These are phyloP conservation scores for Tetraselmis striata DNA, from an alignment of 139 green algal genomes.

Conservation along the genomic window DNA sequence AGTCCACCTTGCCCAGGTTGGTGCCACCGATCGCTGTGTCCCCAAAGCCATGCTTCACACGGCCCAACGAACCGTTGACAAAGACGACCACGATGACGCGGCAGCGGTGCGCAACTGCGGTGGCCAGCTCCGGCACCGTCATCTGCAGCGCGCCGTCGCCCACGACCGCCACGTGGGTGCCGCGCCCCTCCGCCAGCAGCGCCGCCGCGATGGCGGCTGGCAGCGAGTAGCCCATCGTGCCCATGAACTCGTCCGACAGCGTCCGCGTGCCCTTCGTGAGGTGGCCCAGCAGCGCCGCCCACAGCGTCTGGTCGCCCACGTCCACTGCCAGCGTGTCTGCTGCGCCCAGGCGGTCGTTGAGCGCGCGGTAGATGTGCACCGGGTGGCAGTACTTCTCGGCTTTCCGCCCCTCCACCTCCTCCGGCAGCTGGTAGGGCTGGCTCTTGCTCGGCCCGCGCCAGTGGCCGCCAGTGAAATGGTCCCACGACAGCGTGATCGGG, in stretches of 20 bases:
- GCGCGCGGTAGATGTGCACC: background rate
- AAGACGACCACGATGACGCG: background rate
- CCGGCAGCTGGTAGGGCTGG: too few relatives aligned
- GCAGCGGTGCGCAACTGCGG: background rate
- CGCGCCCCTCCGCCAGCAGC: background rate
- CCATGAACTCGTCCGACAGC: background rate
- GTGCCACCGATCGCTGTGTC: background rate
- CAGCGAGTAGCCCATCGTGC: slow-evolving; percentile 3
- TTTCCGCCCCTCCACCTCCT: background rate
- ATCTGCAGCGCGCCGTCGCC: slow-evolving; percentile 5
- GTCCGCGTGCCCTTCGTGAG: background rate
- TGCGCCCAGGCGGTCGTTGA: background rate
- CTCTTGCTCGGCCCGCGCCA: background rate
- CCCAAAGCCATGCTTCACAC: background rate
- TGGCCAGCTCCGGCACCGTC: background rate
- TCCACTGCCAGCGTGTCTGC: background rate
- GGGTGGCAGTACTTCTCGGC: background rate
- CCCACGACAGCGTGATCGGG: background rate
- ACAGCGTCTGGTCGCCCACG: slow-evolving; percentile 1
- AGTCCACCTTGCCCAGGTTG: background rate
- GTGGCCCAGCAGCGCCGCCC: background rate
- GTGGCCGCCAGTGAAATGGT: background rate
- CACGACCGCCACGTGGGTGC: background rate
- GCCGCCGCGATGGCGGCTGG: background rate
- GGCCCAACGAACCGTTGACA: background rate